Conservation (phyloP, 73 alveolate genomes). For the Paramecium caudatum region DNA sequence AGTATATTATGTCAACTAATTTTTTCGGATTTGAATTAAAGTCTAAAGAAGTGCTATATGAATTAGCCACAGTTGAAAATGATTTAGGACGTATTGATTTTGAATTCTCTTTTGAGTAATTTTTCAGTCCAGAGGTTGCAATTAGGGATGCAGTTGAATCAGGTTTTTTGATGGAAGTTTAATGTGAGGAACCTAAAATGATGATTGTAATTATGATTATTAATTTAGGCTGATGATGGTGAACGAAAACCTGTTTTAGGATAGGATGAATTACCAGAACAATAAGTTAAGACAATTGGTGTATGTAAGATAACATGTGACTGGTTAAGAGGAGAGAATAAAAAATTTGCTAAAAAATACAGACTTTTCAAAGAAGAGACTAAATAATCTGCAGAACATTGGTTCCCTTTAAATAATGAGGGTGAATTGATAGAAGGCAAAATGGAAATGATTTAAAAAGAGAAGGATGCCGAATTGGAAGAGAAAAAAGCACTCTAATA, state of each 20-base stretch:
- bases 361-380: slow-evolving; percentile 34
- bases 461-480: slow-evolving; percentile 29
- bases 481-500: slow-evolving; percentile 17
- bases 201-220: not conserved
- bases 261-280: slow-evolving; percentile 46
- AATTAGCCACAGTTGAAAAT: slow-evolving; percentile 29
- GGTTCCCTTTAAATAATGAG: slow-evolving; percentile 59
- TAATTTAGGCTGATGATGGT: slow-evolving; percentile 46
- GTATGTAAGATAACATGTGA: slow-evolving; percentile 32
- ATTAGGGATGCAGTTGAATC: slow-evolving; percentile 34
- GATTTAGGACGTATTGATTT: slow-evolving; percentile 59
- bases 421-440: not conserved
- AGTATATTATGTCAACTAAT: not conserved
- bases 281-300: not conserved
- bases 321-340: slow-evolving; percentile 65
- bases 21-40: not conserved
- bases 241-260: slow-evolving; percentile 50
- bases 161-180: not conserved
- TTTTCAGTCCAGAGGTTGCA: not conserved
- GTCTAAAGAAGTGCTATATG: slow-evolving; percentile 12
- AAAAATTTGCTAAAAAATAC: slow-evolving; percentile 24
- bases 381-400: slow-evolving; percentile 30
- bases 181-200: slow-evolving; percentile 54
- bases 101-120: not conserved
- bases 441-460: slow-evolving; percentile 50